Evolutionary conservation across 805 yeast genomes (phyloP), one percentile per base, ranked within the genome.

Genomic region (Barnettozyma californica): DNA sequence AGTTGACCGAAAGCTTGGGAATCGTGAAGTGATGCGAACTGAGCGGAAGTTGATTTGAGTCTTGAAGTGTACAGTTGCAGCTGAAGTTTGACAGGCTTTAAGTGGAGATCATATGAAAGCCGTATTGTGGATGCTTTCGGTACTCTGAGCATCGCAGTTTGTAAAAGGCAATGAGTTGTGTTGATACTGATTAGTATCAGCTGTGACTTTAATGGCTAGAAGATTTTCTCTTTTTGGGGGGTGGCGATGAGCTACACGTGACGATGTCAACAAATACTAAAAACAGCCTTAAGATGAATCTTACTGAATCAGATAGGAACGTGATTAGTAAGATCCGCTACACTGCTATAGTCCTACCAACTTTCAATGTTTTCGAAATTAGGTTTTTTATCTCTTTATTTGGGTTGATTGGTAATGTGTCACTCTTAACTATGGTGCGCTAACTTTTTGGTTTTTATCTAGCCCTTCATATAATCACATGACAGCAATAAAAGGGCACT

Each of bases 1-100:
- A 72, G 58, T 47, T 70, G 75, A 0, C 76, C 77, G 63, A 69
- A 71, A 0, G 69, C 63, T 49, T 71, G 73, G 18, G 73, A 68
- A 13, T 65, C 67, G 21, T 66, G 59, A 34, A 69, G 53, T 46
- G 69, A 65, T 1, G 73, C 68, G 55, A 60, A 71, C 21, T 40
- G 33, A 20, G 42, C 9, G 21, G n/a, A 16, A 9, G 34, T 40
- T 20, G 43, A 40, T 20, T 40, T 38, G 27, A 6, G 16, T 13
- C 41, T 38, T 16, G 38, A 35, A 3, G 19, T 16, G 21, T 16
- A 5, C 3, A 18, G 21, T 18, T 18, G 38, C 18, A 21, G 20
- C 18, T 18, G 20, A 35, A 6, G 21, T 19, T 16, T 16, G 21
- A 16, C 4, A 21, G 2, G 11, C 21, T 35, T 16, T 9, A 35